phyloP scores from a whole-genome alignment of 163 green algal species.

The Scenedesmus sp. region DNA sequence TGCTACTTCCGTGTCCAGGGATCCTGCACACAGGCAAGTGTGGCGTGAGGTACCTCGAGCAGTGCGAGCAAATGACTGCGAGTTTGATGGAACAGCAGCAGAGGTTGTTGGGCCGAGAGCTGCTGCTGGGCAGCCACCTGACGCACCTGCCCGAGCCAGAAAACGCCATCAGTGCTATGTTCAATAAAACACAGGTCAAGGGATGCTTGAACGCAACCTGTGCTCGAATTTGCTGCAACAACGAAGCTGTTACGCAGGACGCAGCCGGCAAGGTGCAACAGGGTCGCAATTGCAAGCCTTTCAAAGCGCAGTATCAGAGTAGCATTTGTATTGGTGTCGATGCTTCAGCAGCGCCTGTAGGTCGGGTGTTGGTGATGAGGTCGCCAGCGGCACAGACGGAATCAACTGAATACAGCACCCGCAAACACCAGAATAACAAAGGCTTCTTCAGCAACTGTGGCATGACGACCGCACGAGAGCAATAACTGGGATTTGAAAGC shows the following conservation, averaged over 20 bases:
- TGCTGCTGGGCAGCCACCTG: neutral
- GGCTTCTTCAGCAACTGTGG: neutral
- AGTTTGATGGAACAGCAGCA: neutral
- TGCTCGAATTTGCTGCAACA: neutral
- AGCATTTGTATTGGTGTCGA: neutral
- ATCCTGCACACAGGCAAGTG: neutral
- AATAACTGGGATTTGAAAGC: constrained; percentile 3
- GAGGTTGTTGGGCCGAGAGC: neutral
- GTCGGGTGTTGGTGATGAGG: neutral
- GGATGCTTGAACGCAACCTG: neutral
- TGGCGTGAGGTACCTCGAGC: neutral
- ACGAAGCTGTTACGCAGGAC: neutral
- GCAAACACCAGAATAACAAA: neutral
- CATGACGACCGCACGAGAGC: neutral
- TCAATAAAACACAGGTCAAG: no score
- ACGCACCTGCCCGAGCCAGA: neutral
- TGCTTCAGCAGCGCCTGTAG: neutral
- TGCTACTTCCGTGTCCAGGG: neutral
- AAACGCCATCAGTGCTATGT: neutral
- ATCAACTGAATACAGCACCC: neutral
- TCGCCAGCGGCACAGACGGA: neutral
- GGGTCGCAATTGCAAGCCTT: neutral
- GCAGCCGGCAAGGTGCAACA: neutral
- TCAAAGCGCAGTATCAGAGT: no score
- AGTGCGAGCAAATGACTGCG: neutral